Conservation (phyloP, 345 rosid genomes). For the Lenwebbia sp. region DNA sequence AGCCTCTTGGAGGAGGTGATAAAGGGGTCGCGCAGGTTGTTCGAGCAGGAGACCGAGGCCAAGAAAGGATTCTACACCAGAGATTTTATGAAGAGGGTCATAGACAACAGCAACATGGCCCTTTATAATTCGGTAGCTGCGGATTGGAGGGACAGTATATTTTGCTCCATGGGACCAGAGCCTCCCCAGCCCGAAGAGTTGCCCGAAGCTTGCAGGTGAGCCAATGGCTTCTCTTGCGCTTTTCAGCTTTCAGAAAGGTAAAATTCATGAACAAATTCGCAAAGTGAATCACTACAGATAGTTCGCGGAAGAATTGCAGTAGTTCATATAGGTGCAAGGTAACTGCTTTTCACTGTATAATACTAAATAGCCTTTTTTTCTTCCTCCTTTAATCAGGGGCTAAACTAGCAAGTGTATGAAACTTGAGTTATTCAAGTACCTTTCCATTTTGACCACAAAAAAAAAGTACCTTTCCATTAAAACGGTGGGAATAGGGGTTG, state of each 20-base stretch:
- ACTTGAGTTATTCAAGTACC: accelerated
- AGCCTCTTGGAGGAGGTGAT: slow-evolving; percentile 8
- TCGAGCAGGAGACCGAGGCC: slow-evolving; percentile 9
- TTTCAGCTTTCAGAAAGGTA: neutral
- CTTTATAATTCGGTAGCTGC: neutral
- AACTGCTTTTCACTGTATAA: neutral
- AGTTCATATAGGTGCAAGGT: neutral
- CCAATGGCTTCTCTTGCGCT: neutral
- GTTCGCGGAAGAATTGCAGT: neutral
- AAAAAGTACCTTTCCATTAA: accelerated
- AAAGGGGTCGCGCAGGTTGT: slow-evolving; percentile 3
- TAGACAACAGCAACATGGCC: neutral
- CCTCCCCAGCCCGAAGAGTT: slow-evolving; percentile 12
- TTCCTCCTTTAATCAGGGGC: neutral
- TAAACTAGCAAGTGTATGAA: neutral
- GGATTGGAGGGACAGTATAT: slow-evolving; percentile 28
- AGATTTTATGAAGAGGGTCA: neutral
- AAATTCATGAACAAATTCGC: neutral
- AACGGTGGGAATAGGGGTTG: neutral
- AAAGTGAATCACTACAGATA: neutral
- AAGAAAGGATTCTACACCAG: slow-evolving; percentile 7
- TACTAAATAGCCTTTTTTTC: neutral
- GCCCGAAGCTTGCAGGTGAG: neutral
- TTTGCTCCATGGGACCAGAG: slow-evolving; percentile 13
- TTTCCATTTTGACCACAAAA: no score